Conservation (phyloP, 2,329 filamentous ascomycete species). For the Drechslerella dactyloides region DNA sequence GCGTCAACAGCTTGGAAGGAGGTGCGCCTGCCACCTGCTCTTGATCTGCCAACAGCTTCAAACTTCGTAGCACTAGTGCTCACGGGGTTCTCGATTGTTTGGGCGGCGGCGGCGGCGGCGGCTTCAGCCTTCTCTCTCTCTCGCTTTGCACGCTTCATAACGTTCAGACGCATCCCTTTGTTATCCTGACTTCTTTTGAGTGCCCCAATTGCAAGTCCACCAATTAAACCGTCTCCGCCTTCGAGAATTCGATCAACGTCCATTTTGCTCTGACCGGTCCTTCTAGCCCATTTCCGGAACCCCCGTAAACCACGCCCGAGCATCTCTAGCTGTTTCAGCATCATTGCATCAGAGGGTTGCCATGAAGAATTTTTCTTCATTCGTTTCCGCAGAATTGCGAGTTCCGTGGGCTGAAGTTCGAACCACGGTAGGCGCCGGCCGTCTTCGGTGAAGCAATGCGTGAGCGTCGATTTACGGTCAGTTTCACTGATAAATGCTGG, state of each 20-base stretch:
- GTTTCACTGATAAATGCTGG: constrained; percentile 17
- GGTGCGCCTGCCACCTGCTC: constrained; percentile 19
- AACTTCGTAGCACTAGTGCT: background rate
- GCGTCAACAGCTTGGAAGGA: constrained; percentile 20
- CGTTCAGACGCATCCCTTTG: constrained; percentile 75
- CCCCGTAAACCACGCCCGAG: constrained; percentile 68
- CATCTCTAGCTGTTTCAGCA: constrained; percentile 75
- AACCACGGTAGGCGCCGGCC: constrained; percentile 56
- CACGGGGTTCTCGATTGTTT: constrained; percentile 7
- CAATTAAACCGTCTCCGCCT: constrained; percentile 19
- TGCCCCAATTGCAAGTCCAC: constrained; percentile 31
- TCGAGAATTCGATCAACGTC: constrained; percentile 40
- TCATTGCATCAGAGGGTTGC: constrained; percentile 85
- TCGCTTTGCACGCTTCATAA: constrained; percentile 68
- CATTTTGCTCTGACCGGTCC: constrained; percentile 37
- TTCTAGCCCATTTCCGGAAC: constrained; percentile 46
- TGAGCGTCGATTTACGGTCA: constrained; percentile 37
- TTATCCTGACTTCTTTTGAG: constrained; percentile 64
- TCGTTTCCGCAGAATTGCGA: constrained; percentile 74
- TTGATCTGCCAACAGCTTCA: constrained; percentile 14
- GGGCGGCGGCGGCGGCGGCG: constrained; percentile 34
- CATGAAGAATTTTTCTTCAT: constrained; percentile 93
- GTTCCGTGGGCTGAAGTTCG: constrained; percentile 59
- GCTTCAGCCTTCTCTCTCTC: constrained; percentile 50
- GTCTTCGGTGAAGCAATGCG: constrained; percentile 55